phyloP scores from a whole-genome alignment of 1,284 basidiomycete species.

The Sporisorium iseilematis-ciliati region DNA sequence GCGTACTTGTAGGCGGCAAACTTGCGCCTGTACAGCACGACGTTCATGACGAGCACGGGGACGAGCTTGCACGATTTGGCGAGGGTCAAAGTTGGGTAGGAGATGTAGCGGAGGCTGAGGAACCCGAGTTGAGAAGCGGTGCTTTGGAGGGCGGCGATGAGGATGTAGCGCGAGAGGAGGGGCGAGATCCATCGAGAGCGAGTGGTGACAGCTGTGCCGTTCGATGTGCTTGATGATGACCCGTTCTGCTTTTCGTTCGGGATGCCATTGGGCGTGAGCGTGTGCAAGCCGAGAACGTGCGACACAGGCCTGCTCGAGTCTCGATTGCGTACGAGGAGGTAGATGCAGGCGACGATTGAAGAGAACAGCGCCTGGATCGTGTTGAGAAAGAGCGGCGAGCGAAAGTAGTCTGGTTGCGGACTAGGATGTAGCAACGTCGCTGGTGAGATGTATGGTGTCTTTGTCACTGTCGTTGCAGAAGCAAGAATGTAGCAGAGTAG shows the following conservation, averaged over 20 bases:
- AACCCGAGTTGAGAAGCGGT: slow-evolving; percentile 94
- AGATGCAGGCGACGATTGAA: slow-evolving; percentile 81
- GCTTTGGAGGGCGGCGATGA: slow-evolving; percentile 81
- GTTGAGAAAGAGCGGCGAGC: slow-evolving; percentile 87
- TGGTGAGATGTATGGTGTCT: slow-evolving; percentile 57
- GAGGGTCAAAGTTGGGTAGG: slow-evolving; percentile 97
- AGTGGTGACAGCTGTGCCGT: background rate
- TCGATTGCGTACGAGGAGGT: slow-evolving; percentile 78
- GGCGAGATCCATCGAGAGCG: slow-evolving; percentile 73
- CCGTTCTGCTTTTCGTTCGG: slow-evolving; percentile 9
- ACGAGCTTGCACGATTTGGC: slow-evolving; percentile 99
- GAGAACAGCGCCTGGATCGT: slow-evolving; percentile 87
- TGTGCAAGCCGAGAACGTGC: slow-evolving; percentile 57
- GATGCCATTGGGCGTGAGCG: slow-evolving; percentile 49
- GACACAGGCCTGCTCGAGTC: slow-evolving; percentile 24
- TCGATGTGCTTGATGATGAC: background rate
- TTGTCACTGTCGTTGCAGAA: slow-evolving; percentile 52
- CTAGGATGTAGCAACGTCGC: slow-evolving; percentile 52
- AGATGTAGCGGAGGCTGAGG: slow-evolving; percentile 91
- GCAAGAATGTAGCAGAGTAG: background rate
- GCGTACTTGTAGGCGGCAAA: slow-evolving; percentile 69
- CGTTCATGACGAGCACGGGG: slow-evolving; percentile 95
- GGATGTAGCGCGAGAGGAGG: slow-evolving; percentile 68
- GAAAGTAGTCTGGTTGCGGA: slow-evolving; percentile 73
- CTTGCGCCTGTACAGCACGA: slow-evolving; percentile 72